Percentiles rank a stretch among this genome's conserved stretches.
phyloP scores from a whole-genome alignment of 2,329 filamentous ascomycete genomes.

The Calonectria multiphialidica region DNA sequence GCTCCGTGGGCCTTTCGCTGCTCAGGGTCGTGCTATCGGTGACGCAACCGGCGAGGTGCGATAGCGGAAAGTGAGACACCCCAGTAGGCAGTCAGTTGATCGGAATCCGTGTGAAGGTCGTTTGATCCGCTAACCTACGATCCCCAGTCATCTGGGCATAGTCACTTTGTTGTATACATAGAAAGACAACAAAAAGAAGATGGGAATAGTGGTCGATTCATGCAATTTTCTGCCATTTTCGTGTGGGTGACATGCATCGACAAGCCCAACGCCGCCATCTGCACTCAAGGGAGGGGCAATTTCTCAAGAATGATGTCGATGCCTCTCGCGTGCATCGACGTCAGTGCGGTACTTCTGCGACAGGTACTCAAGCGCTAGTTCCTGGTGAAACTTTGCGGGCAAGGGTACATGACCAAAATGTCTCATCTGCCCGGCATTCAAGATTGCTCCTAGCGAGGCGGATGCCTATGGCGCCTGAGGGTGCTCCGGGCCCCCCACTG shows the following conservation, averaged over 20 bases:
- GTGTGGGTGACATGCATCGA: conserved; percentile 1
- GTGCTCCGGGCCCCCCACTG: conserved; percentile 11
- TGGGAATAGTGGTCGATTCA: not conserved
- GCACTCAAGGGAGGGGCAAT: not conserved
- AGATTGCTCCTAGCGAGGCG: conserved; percentile 11
- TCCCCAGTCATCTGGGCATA: conserved; percentile 13
- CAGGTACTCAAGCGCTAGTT: not conserved
- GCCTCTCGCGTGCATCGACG: conserved; percentile 24
- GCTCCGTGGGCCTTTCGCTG: conserved; percentile 4
- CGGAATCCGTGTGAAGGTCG: conserved; percentile 9
- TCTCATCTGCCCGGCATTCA: not conserved
- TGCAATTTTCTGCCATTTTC: not conserved
- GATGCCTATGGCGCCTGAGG: conserved; percentile 37
- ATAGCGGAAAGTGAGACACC: conserved; percentile 23
- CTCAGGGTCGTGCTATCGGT: conserved; percentile 17
- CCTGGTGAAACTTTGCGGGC: not conserved
- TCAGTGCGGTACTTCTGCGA: conserved; percentile 3
- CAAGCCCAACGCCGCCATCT: not conserved
- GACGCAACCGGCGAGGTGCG: conserved; percentile 21
- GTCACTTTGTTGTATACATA: not conserved
- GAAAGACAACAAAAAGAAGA: no score
- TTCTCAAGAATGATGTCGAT: conserved; percentile 11
- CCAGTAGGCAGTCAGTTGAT: conserved; percentile 21
- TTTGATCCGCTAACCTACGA: conserved; percentile 15
- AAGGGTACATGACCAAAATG: conserved; percentile 5